Conservation (phyloP, 768 basidiomycete genomes). For the Tulasnella sp. region DNA sequence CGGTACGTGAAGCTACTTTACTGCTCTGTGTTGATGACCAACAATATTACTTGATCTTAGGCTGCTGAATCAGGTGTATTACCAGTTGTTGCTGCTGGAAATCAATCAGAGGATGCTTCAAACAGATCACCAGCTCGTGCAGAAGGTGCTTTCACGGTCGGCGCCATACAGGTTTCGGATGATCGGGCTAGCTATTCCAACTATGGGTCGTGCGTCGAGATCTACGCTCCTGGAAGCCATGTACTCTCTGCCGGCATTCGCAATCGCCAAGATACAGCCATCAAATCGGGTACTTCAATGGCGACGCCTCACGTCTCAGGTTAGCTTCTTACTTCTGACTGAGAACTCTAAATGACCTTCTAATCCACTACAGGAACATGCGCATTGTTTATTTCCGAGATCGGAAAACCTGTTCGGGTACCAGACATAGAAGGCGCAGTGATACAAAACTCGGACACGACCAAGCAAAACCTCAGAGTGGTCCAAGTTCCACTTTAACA, state of each 20-base stretch:
- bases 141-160: conserved; percentile 17
- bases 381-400: too few relatives aligned
- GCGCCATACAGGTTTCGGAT: conserved; percentile 44
- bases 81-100: conserved; percentile 18
- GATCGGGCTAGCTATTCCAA: conserved; percentile 86
- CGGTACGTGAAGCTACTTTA: conserved; percentile 13
- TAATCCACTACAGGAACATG: too few relatives aligned
- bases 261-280: neutral
- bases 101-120: conserved; percentile 15
- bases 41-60: conserved; percentile 3
- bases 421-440: too few relatives aligned
- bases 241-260: conserved; percentile 12
- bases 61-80: conserved; percentile 16
- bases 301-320: conserved; percentile 10
- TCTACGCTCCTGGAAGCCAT: conserved; percentile 14
- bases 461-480: too few relatives aligned
- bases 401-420: too few relatives aligned
- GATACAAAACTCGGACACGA: too few relatives aligned
- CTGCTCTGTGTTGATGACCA: conserved; percentile 12
- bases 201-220: conserved; percentile 1
- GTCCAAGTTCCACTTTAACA: too few relatives aligned
- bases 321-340: neutral
- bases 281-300: conserved; percentile 13
- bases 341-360: too few relatives aligned
- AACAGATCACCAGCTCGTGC: conserved; percentile 17